Evolutionary conservation across 805 yeast species (phyloP).

Genomic region (Metschnikowia borealis): DNA sequence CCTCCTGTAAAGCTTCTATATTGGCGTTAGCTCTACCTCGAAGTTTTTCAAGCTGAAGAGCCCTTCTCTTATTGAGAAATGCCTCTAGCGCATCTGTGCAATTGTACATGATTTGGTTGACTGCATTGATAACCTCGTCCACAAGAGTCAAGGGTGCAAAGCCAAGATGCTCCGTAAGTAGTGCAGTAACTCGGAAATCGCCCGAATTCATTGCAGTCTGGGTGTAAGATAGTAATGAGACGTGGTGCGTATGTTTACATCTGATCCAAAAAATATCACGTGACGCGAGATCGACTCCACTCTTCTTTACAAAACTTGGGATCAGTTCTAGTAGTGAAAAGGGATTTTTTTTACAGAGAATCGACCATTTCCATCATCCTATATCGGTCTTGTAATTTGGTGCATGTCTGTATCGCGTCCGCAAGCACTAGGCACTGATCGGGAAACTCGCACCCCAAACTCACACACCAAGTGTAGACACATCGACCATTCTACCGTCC

Average conservation of each 20-base stretch:
- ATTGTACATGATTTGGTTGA: conserved; percentile 76
- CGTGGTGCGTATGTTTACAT: conserved; percentile 1
- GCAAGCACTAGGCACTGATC: not conserved
- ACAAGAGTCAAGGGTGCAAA: conserved; percentile 77
- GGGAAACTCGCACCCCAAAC: conserved; percentile 3
- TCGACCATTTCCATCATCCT: not conserved
- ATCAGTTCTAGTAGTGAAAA: not conserved
- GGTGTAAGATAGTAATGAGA: not conserved
- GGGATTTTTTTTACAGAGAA: not conserved
- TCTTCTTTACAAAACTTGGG: not conserved
- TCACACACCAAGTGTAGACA: not conserved
- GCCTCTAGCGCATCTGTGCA: conserved; percentile 77
- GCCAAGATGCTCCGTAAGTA: conserved; percentile 83
- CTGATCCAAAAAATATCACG: not conserved
- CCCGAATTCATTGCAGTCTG: conserved; percentile 13
- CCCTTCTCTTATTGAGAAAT: conserved; percentile 39
- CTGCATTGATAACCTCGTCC: conserved; percentile 86
- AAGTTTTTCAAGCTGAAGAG: conserved; percentile 17
- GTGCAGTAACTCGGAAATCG: conserved; percentile 30
- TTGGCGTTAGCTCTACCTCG: conserved; percentile 8
- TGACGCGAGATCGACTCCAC: not conserved
- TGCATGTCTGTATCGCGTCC: not conserved
- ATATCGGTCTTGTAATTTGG: not conserved
- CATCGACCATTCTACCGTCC: not conserved
- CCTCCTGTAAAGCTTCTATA: conserved; percentile 11